Base-by-base conservation (phyloP, 2,329 filamentous ascomycete species). In the Epichloe baconii region DNA sequence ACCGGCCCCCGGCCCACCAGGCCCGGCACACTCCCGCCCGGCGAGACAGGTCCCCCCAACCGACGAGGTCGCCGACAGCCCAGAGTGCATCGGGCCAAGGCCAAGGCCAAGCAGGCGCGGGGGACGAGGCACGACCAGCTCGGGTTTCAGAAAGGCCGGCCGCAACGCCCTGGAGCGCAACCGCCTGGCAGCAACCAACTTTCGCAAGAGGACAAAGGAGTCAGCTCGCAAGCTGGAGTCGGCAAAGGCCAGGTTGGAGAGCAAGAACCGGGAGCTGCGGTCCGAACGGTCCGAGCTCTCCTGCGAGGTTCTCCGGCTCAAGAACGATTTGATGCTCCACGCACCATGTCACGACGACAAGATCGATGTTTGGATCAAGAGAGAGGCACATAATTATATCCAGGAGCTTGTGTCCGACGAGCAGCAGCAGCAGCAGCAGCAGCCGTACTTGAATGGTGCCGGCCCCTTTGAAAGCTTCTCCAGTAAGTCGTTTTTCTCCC, bases 101-200 rank as follows among this genome's bases (percentile, higher is more conserved):
- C 17, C 45, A 11, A 12, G n/a, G 23, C 23, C 45, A 11, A 12
- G n/a, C 3, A 47, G 34, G 23, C 46, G 37, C 5, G 21, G 34
- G 3, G 17, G 21, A 19, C n/a, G 34, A 34, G 8, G 36, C 21
- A 34, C 14, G 7, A 15, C 41, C 12, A 11, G 12, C 21, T 2
- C 41, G 2, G 21, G 14, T 3, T 12, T 6, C 5, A 38, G 3
- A 23, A 34, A 45, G 44, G n/a, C 44, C 14, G 15, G 50, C 38
- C 12, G 6, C 35, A 31, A 31, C 8, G 23, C 35, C 5, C 51
- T 47, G 2, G 51, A 52, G 26, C 47, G 51, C 17, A 52, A 47
- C 31, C 51, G 51, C n/a, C n/a, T 42, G 5, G 47, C 51, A 6
- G 51, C 51, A 4, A 47, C 36, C 23, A 47, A 47, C 14, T 52